Percentiles rank a stretch among this genome's conserved stretches.
These are phyloP conservation scores for Diversispora epigaea DNA, from an alignment of 192 early-diverging fungal genomes.

Conservation along the genomic window DNA sequence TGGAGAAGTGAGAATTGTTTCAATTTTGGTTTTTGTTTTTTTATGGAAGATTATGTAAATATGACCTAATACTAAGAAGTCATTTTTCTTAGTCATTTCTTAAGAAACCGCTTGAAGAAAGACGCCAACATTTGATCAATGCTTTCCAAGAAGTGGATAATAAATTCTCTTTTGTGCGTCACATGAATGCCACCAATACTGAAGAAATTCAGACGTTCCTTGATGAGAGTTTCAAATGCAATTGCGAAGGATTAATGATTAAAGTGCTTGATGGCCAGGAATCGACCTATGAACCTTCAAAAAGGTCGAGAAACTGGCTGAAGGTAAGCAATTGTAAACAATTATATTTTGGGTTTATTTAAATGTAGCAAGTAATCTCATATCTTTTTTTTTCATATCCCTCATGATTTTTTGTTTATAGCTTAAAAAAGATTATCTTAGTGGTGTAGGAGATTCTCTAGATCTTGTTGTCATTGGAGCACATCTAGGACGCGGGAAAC, in stretches of 20 bases:
- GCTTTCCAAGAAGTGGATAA: constrained; percentile 78
- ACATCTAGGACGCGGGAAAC: constrained; percentile 90
- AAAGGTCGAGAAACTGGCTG: constrained; percentile 96
- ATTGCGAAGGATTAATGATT: constrained; percentile 98
- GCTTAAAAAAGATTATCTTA: constrained; percentile 97
- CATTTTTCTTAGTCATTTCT: constrained; percentile 63
- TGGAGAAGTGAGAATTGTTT: constrained; percentile 62
- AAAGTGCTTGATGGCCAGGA: constrained; percentile 87
- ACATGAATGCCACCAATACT: constrained; percentile 76
- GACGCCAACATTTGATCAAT: constrained; percentile 70
- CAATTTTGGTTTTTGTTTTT: too few relatives aligned
- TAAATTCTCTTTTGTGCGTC: constrained; percentile 86
- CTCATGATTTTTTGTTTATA: neutral
- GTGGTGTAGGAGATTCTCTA: constrained; percentile 91
- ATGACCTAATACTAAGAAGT: neutral
- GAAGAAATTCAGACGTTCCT: constrained; percentile 96
- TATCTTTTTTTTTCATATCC: neutral
- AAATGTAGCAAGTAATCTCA: too few relatives aligned
- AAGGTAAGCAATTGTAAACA: constrained; percentile 59
- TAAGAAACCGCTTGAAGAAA: constrained; percentile 66
- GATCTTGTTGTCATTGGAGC: constrained; percentile 98
- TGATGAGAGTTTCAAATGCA: constrained; percentile 74
- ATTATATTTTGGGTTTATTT: neutral
- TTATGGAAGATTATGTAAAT: neutral
- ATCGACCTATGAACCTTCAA: constrained; percentile 93